These are phyloP conservation scores for Plasmodium chabaudi DNA, from an alignment of 169 alveolate species.

Conservation along the genomic window DNA sequence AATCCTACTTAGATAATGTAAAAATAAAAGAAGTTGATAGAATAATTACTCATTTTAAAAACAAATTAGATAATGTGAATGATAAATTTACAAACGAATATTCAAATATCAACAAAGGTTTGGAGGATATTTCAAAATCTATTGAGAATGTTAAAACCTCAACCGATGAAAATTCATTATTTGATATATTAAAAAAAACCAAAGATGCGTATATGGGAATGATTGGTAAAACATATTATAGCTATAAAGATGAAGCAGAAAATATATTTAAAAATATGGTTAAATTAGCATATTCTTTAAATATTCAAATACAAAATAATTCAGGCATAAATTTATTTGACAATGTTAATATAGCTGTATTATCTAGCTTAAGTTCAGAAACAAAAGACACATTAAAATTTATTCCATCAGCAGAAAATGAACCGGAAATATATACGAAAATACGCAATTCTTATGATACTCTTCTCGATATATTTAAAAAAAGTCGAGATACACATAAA, in stretches of 20 bases:
- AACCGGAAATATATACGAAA: conserved; percentile 1
- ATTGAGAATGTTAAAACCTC: background rate
- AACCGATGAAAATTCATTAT: background rate
- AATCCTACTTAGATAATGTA: background rate
- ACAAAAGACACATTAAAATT: background rate
- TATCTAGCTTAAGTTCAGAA: background rate
- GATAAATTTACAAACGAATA: background rate
- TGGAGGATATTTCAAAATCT: background rate
- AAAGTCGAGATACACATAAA: background rate
- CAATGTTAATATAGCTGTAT: background rate
- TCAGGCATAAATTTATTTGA: background rate
- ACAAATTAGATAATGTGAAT: background rate
- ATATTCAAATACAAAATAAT: background rate
- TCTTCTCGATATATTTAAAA: background rate
- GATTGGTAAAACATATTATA: background rate
- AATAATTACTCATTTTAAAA: conserved; percentile 4
- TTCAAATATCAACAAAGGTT: background rate
- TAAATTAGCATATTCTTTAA: background rate
- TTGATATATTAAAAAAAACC: background rate
- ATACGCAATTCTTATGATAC: background rate
- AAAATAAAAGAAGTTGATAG: conserved; percentile 11
- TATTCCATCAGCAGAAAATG: background rate
- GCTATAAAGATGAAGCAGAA: conserved; percentile 3
- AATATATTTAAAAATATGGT: background rate
- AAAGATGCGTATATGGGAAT: background rate